Evolutionary conservation across 129 eudicot species (phyloP), one percentile per base, ranked within the genome.

Genomic region (Sambucus nigra): DNA sequence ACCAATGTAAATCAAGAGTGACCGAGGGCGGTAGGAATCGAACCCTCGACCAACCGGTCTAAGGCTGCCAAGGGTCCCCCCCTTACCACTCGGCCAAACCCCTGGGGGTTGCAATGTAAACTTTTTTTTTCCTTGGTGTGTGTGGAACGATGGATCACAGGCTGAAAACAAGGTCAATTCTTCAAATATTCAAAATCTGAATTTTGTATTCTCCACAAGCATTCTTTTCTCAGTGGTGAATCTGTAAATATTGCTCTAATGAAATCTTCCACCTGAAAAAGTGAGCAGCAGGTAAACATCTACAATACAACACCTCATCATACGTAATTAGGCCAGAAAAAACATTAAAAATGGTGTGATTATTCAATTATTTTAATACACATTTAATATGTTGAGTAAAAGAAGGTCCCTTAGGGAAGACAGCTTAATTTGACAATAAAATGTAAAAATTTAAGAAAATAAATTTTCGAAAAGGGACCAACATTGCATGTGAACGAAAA

Each of bases 171-270:
- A 41, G 47, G 19, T 25, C 17, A 13, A 25, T 27, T 26, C 45
- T 41, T 11, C 44, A 57, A 57, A 69, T 64, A n/a, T n/a, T n/a
- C n/a, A n/a, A n/a, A 55, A 50, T 17, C 64, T 38, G 70, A 55
- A 67, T 69, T 72, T 63, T 69, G 72, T 42, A 88, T 78, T 65
- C 87, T 80, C 71, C 76, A 69, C 38, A 88, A 56, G 75, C 94
- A 88, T 55, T 88, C 97, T 78, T 56, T 84, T 67, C 94, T 68
- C 63, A 84, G 55, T 45, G 92, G 82, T 16, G 97, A 88, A 76
- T 88, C 97, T 12, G 94, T 73, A 59, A 88, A 88, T 62, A 88
- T 84, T 44, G 97, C 97, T 62, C 74, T 67, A 45, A 88, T 75
- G 40, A 88, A 88, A 61, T 84, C 94, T 63, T 65, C 76, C 55